A percentile compares a stretch with the other conserved stretches of the same genome.
Evolutionary conservation across 2,329 filamentous ascomycete genomes (phyloP).

Genomic region (Aureobasidium sp.): DNA sequence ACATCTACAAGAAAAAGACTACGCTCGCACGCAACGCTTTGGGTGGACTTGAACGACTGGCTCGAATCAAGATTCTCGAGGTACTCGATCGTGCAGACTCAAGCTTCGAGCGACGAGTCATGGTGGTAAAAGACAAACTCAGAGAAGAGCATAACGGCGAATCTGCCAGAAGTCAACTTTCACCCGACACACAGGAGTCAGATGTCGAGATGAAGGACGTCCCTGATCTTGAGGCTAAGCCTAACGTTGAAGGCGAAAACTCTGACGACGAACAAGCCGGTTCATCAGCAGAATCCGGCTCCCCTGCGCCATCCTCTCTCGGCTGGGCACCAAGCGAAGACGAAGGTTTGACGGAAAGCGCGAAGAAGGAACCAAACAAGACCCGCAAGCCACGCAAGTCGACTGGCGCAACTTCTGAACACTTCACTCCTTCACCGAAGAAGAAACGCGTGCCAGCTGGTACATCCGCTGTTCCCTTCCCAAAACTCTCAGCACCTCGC

Average conservation of each 20-base stretch:
- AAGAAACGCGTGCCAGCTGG: slow-evolving; percentile 24
- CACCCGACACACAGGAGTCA: not conserved
- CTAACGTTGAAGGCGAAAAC: no score
- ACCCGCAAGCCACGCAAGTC: slow-evolving; percentile 25
- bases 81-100: slow-evolving; percentile 3
- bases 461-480: slow-evolving; percentile 52
- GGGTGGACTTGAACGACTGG: not conserved
- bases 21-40: not conserved
- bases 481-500: slow-evolving; percentile 51
- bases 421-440: slow-evolving; percentile 26
- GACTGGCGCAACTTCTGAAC: slow-evolving; percentile 28
- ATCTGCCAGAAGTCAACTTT: slow-evolving; percentile 3
- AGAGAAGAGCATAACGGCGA: slow-evolving; percentile 4
- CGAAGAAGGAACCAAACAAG: not conserved
- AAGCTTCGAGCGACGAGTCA: not conserved
- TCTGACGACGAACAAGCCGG: not conserved
- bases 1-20: slow-evolving; percentile 3
- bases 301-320: not conserved
- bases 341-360: slow-evolving; percentile 1
- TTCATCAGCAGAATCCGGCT: not conserved
- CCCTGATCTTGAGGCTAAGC: not conserved
- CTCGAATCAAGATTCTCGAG: not conserved
- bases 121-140: not conserved
- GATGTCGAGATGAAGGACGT: not conserved
- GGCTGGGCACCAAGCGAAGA: slow-evolving; percentile 10